Base-by-base conservation (phyloP, 2,329 filamentous ascomycete genomes). In the Xylaria sp. region DNA sequence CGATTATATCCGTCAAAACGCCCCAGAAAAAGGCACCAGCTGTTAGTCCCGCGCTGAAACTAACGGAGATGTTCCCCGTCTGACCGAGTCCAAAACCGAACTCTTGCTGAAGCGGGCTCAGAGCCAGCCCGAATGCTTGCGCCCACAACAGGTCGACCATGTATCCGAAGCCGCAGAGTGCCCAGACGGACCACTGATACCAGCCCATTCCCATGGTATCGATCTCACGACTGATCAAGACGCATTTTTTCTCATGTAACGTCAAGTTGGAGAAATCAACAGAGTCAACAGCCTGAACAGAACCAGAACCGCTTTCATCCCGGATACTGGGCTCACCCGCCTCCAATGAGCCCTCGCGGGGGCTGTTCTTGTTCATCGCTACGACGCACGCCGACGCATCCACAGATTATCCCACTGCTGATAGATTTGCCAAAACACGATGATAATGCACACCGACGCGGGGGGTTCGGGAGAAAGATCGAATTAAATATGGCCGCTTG, bases 191-290 rank as follows among this genome's bases (percentile, higher is more conserved):
- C 92, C 92, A 94, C 77, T 96, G 92, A 76, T 96, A 96, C 65
- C 83, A 84, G 46, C 93, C 93, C 91, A 95, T 95, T 46, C 92
- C 93, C 74, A 95, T 94, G 76, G 95, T 92, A 76, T 93, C 89
- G 65, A 96, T 88, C 37, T 92, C 92, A 78, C 90, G 90, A 81
- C 94, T 94, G 78, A 96, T 90, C 65, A 95, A 86, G 76, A 91
- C 91, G 34, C 89, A 89, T 78, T 92, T 92, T 51, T 67, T 69
- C 67, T 67, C 67, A 48, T 67, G 56, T 9, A 65, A 48, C 20
- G 64, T 63, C 39, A 67, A 55, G 8, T 41, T 51, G 7, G 51
- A 28, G 13, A 69, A 54, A 9, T 50, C 37, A 10, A 39, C 25
- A 4, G 52, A 23, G 15, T 56, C 56, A 37, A 57, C 13, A 8